Evolutionary conservation across 208 protist genomes (phyloP).

Genomic region (Wallacemonas collosoma): DNA sequence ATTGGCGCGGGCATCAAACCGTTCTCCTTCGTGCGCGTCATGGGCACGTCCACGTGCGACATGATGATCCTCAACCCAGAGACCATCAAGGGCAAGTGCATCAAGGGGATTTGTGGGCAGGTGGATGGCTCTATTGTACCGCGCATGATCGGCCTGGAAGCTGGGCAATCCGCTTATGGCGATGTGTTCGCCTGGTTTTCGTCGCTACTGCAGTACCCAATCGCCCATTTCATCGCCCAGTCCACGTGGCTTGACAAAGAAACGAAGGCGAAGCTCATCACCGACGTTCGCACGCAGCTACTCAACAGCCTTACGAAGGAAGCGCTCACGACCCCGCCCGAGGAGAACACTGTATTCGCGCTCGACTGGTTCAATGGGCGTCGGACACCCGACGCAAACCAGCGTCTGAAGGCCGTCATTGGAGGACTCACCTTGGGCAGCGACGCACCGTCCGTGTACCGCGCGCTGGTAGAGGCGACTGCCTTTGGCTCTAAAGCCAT

Average conservation of each 20-base stretch:
- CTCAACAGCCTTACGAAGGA: constrained; percentile 32
- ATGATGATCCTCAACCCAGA: constrained; percentile 51
- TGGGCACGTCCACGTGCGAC: constrained; percentile 74
- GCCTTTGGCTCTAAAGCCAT: constrained; percentile 58
- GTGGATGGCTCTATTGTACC: constrained; percentile 62
- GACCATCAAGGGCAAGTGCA: constrained; percentile 27
- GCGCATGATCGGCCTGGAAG: constrained; percentile 51
- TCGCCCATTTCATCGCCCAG: constrained; percentile 29
- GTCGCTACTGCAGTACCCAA: constrained; percentile 40
- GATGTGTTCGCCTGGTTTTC: constrained; percentile 71
- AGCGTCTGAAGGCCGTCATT: constrained; percentile 45
- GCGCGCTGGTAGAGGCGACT: constrained; percentile 50
- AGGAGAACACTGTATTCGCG: constrained; percentile 29
- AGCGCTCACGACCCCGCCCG: constrained; percentile 23
- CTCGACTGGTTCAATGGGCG: constrained; percentile 73
- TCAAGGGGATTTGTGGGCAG: constrained; percentile 57
- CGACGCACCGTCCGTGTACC: constrained; percentile 44
- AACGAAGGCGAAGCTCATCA: constrained; percentile 32
- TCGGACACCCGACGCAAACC: constrained; percentile 58
- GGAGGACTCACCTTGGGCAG: constrained; percentile 47
- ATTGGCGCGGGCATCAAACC: constrained; percentile 53
- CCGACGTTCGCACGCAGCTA: constrained; percentile 33
- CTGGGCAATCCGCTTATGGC: constrained; percentile 61
- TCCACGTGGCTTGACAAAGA: constrained; percentile 30
- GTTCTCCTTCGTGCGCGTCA: constrained; percentile 54